A percentile compares a stretch with the other conserved stretches of the same genome.
Evolutionary conservation across 148 eudicot species (phyloP).

Genomic region (Suaeda aralocaspica): DNA sequence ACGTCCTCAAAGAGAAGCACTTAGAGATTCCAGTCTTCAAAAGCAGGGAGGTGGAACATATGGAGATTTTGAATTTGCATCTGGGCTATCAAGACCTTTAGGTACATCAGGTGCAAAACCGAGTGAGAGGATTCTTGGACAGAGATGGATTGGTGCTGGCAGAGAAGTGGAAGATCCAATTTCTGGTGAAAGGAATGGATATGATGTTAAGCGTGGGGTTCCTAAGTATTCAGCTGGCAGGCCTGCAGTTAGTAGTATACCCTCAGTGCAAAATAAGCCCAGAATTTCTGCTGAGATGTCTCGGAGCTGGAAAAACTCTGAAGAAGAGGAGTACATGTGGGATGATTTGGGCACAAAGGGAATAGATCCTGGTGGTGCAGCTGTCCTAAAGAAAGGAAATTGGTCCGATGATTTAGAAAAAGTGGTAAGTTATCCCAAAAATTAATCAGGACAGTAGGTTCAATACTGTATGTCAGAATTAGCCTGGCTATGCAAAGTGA

Average conservation of each 20-base stretch:
- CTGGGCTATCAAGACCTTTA: slow-evolving; percentile 46
- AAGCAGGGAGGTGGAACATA: slow-evolving; percentile 42
- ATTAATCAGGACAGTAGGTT: background rate
- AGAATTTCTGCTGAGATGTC: slow-evolving; percentile 47
- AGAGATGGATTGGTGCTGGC: slow-evolving; percentile 52
- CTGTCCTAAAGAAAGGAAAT: slow-evolving; percentile 35
- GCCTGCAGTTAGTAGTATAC: slow-evolving; percentile 28
- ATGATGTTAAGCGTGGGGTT: slow-evolving; percentile 46
- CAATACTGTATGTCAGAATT: background rate
- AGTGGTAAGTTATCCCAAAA: slow-evolving; percentile 42
- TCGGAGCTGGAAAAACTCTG: slow-evolving; percentile 86
- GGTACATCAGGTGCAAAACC: slow-evolving; percentile 42
- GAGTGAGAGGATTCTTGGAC: slow-evolving; percentile 36
- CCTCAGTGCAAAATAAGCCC: slow-evolving; percentile 32
- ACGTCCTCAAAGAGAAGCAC: slow-evolving; percentile 41
- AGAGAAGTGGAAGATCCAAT: slow-evolving; percentile 43
- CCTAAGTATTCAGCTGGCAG: slow-evolving; percentile 35
- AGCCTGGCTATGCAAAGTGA: slow-evolving; percentile 3
- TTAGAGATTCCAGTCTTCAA: slow-evolving; percentile 35
- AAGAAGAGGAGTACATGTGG: slow-evolving; percentile 94
- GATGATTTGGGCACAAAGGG: slow-evolving; percentile 57
- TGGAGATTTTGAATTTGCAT: slow-evolving; percentile 48
- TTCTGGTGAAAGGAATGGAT: slow-evolving; percentile 54
- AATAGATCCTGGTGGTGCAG: slow-evolving; percentile 29
- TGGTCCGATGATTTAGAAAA: slow-evolving; percentile 47